Conservation (phyloP, 805 yeast species). For the Isabelozyma gotoi region DNA sequence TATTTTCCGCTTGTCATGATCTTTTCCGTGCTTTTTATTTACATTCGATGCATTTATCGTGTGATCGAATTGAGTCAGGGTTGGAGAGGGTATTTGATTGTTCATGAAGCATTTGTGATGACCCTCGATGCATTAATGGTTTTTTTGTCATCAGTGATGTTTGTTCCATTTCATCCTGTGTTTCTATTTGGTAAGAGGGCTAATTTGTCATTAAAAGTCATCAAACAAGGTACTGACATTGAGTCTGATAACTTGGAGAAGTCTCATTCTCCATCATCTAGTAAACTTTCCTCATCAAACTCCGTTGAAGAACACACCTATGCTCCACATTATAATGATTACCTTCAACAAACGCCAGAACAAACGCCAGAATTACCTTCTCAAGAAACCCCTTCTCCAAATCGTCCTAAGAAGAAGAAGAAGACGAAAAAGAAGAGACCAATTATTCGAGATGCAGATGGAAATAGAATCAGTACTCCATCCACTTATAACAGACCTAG, state of each 20-base stretch:
- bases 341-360: no score
- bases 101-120: conserved; percentile 42
- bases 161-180: conserved; percentile 60
- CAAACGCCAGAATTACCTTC: no score
- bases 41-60: conserved; percentile 70
- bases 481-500: no score
- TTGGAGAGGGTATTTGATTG: conserved; percentile 66
- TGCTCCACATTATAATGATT: no score
- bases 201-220: conserved; percentile 7
- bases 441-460: no score
- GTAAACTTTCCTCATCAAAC: not conserved
- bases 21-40: conserved; percentile 53
- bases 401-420: no score
- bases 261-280: not conserved
- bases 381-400: no score
- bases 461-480: no score
- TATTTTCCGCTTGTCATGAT: conserved; percentile 47
- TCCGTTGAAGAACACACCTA: no score
- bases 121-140: conserved; percentile 31
- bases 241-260: not conserved
- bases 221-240: not conserved
- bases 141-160: conserved; percentile 17
- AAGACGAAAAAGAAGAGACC: no score
- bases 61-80: conserved; percentile 71
- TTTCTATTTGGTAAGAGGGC: conserved; percentile 51